Evolutionary conservation across 2,329 filamentous ascomycete genomes (phyloP), one percentile per base, ranked within the genome.

Genomic region (Epichloe bromicola): DNA sequence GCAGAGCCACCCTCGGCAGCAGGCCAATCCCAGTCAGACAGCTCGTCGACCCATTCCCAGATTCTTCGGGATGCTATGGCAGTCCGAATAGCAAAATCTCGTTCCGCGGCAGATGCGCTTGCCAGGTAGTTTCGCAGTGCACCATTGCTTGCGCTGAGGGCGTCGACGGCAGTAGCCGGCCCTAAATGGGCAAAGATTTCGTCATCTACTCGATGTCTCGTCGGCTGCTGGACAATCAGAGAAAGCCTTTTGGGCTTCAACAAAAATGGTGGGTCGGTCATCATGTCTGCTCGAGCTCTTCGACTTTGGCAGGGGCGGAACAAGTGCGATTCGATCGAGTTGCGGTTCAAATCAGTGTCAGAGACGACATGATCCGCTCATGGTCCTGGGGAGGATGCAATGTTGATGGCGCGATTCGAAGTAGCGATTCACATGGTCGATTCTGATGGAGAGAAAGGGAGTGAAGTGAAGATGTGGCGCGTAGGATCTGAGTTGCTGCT

Each of bases 31-130:
- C 79, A 82, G 43, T 68, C 62, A 43, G 70, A 68, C 39, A 93
- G 72, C 69, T 93, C 87, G n/a, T 79, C 72, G 26, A 86, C 73
- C 86, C 87, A 93, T 60, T 79, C 75, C 64, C 83, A 76, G 55
- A 93, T 79, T 55, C 78, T 81, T 59, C 83, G 79, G 12, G 85
- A 85, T 15, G 85, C 82, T 54, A 82, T 66, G 41, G 86, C 86
- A 42, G 85, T 82, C 55, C 80, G 77, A 59, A 83, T 73, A 41
- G 83, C 85, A 64, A 91, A 82, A 15, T 84, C 81, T 59, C 83
- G 79, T 65, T 91, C 85, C 23, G 77, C 69, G 3, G 74, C 68
- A 1, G 83, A 82, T 15, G 83, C 79, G 37, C 70, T 71, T 54
- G 82, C 76, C 53, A 88, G 75, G 61, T 81, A 85, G 45, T 67